Evolutionary conservation across 164 flowering plant species (phyloP), one percentile per base, ranked within the genome.

Genomic region (Nymphaea colorata): DNA sequence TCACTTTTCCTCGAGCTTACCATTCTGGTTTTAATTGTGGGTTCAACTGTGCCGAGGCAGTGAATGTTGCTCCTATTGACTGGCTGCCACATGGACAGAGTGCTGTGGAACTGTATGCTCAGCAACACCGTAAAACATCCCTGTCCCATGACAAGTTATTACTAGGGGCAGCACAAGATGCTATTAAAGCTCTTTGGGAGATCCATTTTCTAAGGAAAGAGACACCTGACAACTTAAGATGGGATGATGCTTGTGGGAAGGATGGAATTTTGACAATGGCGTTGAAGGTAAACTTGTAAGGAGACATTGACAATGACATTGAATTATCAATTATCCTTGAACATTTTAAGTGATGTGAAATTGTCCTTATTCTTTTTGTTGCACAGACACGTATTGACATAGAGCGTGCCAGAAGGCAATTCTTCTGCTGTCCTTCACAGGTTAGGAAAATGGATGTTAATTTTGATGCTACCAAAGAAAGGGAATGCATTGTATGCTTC

Each of bases 11-110:
- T 41, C 85, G 90, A 65, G 87, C 90, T 66, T 88, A 87, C 76
- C 82, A 87, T 79, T 74, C 93, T 3, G 87, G 81, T 59, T 82
- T 92, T 74, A 82, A 84, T 75, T 79, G 87, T 73, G 98, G 96
- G 7, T 92, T 92, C 69, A 92, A 87, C 71, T 86, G 84, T 73
- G 72, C 82, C 0, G 96, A 88, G 77, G 75, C 77, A 15, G 87
- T 80, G 25, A 80, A 80, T 73, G 79, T 86, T 66, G 96, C 96
- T 69, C 88, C 93, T 42, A 61, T 92, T 36, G 89, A 88, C 69
- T 92, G 98, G 98, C 74, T 92, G 76, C 87, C 88, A 63, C 80
- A 86, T 74, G 96, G 98, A 44, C 88, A 84, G 71, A 71, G 64
- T 77, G 83, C 79, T 57, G 79, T 79, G 8, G 91, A 88, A 67